Percentiles rank a stretch among this genome's conserved stretches.
phyloP scores from a whole-genome alignment of 2,329 filamentous ascomycete genomes.

The Diaporthe caulivora region DNA sequence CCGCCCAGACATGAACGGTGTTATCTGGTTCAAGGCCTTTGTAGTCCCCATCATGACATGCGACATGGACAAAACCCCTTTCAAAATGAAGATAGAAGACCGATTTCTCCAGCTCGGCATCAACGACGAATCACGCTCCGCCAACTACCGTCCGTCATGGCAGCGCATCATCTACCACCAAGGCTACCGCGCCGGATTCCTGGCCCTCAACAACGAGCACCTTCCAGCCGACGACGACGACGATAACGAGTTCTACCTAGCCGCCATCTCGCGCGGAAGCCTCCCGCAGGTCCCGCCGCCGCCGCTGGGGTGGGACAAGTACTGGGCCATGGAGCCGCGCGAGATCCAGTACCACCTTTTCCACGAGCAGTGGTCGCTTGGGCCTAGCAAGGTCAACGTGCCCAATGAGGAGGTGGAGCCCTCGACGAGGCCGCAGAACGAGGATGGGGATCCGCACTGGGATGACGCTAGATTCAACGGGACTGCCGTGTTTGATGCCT shows the following conservation, averaged over 20 bases:
- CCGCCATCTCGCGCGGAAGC: not conserved
- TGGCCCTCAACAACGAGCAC: not conserved
- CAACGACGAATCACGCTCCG: not conserved
- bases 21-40: not conserved
- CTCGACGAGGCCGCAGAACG: not conserved
- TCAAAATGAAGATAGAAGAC: not conserved
- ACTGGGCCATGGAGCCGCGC: not conserved
- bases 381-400: not conserved
- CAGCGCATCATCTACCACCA: constrained; percentile 14
- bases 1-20: not conserved
- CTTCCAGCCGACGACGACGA: not conserved
- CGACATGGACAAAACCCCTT: not conserved
- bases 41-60: not conserved
- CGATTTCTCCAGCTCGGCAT: not conserved
- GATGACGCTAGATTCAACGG: not conserved
- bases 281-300: not conserved
- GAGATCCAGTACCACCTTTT: not conserved
- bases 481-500: not conserved
- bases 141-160: not conserved
- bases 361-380: not conserved
- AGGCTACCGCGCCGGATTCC: constrained; percentile 5
- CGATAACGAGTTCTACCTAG: not conserved
- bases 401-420: not conserved
- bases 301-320: not conserved
- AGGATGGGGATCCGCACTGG: constrained; percentile 9